These are phyloP conservation scores for Lumnitzera racemosa DNA, from an alignment of 345 rosid genomes.

Conservation along the genomic window DNA sequence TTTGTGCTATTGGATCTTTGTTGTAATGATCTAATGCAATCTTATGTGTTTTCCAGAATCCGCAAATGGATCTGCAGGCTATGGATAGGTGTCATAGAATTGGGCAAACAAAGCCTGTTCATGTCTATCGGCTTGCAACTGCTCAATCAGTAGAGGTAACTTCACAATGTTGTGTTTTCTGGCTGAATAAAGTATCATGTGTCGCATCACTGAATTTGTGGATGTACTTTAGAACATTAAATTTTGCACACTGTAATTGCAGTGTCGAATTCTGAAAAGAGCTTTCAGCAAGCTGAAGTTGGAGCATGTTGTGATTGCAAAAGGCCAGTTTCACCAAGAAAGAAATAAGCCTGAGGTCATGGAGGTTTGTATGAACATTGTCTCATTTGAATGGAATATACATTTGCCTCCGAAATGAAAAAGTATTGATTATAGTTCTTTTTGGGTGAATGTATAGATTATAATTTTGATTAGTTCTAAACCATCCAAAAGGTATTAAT, in stretches of 20 bases:
- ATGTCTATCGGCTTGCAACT: slow-evolving; percentile 90
- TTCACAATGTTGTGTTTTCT: not conserved
- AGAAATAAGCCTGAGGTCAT: slow-evolving; percentile 26
- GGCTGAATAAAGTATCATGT: slow-evolving; percentile 5
- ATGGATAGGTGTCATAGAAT: slow-evolving; percentile 99
- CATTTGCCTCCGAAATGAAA: no score
- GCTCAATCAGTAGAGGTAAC: slow-evolving; percentile 89
- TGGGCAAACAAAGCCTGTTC: slow-evolving; percentile 99
- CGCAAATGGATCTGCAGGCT: slow-evolving; percentile 98
- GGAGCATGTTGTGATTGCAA: slow-evolving; percentile 92
- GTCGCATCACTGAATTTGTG: not conserved
- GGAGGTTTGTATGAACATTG: slow-evolving; percentile 34
- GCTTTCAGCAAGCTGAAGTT: slow-evolving; percentile 90
- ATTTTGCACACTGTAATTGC: slow-evolving; percentile 2
- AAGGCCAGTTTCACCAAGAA: slow-evolving; percentile 94
- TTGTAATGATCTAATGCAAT: slow-evolving; percentile 9
- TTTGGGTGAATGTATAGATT: no score
- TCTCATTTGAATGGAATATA: no score
- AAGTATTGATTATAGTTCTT: no score
- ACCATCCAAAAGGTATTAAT: no score
- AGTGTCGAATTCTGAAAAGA: slow-evolving; percentile 89
- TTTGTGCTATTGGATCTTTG: not conserved
- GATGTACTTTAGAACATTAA: not conserved
- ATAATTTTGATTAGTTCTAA: no score
- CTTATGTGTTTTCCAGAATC: slow-evolving; percentile 50